Percentiles rank a stretch among this genome's conserved stretches.
These are phyloP conservation scores for Hypoxylon fuscum DNA, from an alignment of 495 filamentous ascomycete genomes.

Conservation along the genomic window DNA sequence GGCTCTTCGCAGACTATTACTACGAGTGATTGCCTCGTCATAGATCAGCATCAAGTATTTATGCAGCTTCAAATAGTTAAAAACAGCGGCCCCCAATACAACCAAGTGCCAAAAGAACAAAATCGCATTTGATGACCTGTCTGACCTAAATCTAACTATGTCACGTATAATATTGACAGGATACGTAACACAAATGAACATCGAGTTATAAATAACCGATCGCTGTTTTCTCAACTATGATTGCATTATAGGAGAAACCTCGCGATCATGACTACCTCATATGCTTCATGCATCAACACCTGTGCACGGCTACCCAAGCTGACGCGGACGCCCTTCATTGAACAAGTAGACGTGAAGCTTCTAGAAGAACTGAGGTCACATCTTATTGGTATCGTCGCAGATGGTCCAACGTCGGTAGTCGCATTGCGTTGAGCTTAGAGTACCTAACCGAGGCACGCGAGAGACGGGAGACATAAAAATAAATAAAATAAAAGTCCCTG, in stretches of 20 bases:
- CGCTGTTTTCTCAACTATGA: neutral
- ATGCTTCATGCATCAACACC: too few species aligned
- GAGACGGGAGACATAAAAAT: conserved; percentile 9
- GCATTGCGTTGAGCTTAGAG: too few species aligned
- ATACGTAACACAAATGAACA: neutral
- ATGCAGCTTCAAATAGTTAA: too few species aligned
- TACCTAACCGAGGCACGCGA: neutral
- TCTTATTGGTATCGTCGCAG: too few species aligned
- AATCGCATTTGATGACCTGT: neutral
- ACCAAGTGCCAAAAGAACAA: neutral
- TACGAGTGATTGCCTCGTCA: neutral
- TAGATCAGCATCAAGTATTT: neutral
- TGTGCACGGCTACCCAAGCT: too few species aligned
- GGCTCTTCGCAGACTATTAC: neutral
- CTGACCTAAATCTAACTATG: neutral
- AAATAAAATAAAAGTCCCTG: conserved; percentile 1
- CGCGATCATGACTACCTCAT: too few species aligned
- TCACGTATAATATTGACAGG: neutral
- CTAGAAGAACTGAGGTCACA: too few species aligned
- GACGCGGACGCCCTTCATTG: too few species aligned
- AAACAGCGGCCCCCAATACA: too few species aligned
- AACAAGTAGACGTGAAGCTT: too few species aligned
- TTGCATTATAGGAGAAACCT: too few species aligned
- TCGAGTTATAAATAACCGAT: neutral
- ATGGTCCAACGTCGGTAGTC: too few species aligned